Conservation (phyloP, 2,329 filamentous ascomycete species). For the Penicillium fuscoglaucum region DNA sequence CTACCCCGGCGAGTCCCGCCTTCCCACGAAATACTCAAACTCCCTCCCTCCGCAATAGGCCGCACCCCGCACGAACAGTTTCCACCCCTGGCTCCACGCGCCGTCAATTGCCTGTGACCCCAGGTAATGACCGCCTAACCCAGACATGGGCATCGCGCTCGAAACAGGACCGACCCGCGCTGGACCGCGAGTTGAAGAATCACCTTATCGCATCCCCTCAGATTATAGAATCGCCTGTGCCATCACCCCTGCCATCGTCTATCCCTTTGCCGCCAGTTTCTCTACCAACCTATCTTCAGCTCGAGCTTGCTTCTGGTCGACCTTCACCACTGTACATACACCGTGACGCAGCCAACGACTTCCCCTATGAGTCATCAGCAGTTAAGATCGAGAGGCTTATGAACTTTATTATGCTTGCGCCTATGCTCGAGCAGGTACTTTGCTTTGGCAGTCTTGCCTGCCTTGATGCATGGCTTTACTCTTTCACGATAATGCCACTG, state of each 20-base stretch:
- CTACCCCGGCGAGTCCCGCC: conserved; percentile 24
- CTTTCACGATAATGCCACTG: conserved; percentile 90
- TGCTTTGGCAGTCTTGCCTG: conserved; percentile 88
- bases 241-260: conserved; percentile 52
- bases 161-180: conserved; percentile 33
- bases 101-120: conserved; percentile 32
- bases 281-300: conserved; percentile 64
- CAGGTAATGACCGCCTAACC: conserved; percentile 34
- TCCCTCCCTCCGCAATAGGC: conserved; percentile 31
- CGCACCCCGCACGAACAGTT: conserved; percentile 35
- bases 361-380: conserved; percentile 86
- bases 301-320: conserved; percentile 61
- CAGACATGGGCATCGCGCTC: conserved; percentile 37
- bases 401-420: conserved; percentile 82
- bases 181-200: conserved; percentile 37
- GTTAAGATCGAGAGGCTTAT: conserved; percentile 88
- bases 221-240: conserved; percentile 34
- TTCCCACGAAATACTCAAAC: conserved; percentile 20
- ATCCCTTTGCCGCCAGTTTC: conserved; percentile 64
- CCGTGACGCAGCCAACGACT: conserved; percentile 56
- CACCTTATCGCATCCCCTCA: conserved; percentile 28
- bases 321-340: conserved; percentile 66
- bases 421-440: conserved; percentile 78
- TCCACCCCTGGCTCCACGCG: conserved; percentile 40
- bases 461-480: conserved; percentile 93